Conservation (phyloP, 179 eudicot genomes). For the Drosera spatulata region DNA sequence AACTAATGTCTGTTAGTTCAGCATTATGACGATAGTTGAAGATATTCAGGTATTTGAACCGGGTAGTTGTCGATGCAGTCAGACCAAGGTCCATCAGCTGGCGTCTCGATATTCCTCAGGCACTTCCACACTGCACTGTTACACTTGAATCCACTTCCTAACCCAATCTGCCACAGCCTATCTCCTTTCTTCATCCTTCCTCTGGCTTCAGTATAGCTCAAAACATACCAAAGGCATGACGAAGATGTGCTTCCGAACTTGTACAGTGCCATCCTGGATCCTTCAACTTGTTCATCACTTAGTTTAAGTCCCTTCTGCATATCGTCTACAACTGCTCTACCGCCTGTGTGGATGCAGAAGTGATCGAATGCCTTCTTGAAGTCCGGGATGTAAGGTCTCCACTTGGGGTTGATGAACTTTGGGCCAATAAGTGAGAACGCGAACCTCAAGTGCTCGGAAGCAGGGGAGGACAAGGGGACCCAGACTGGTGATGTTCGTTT, state of each 20-base stretch:
- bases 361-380: slow-evolving; percentile 11
- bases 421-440: slow-evolving; percentile 24
- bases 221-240: slow-evolving; percentile 10
- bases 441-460: slow-evolving; percentile 33
- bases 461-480: slow-evolving; percentile 32
- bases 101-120: not conserved
- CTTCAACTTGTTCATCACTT: too few species aligned
- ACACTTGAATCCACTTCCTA: not conserved
- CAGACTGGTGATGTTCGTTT: slow-evolving; percentile 29
- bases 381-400: slow-evolving; percentile 14
- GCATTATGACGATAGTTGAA: slow-evolving; percentile 7
- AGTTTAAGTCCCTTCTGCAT: too few species aligned
- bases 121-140: slow-evolving; percentile 13
- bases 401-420: slow-evolving; percentile 8
- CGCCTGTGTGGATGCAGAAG: too few species aligned
- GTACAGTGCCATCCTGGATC: slow-evolving; percentile 3
- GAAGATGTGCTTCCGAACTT: slow-evolving; percentile 13
- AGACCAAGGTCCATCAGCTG: slow-evolving; percentile 15
- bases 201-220: slow-evolving; percentile 10
- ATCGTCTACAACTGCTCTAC: too few species aligned
- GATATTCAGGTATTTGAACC: slow-evolving; percentile 16
- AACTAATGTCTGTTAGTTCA: too few species aligned
- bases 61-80: slow-evolving; percentile 17
- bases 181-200: slow-evolving; percentile 13
- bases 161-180: slow-evolving; percentile 13